phyloP scores from a whole-genome alignment of 805 yeast species.

The Cyberlindnera mississippiensis region DNA sequence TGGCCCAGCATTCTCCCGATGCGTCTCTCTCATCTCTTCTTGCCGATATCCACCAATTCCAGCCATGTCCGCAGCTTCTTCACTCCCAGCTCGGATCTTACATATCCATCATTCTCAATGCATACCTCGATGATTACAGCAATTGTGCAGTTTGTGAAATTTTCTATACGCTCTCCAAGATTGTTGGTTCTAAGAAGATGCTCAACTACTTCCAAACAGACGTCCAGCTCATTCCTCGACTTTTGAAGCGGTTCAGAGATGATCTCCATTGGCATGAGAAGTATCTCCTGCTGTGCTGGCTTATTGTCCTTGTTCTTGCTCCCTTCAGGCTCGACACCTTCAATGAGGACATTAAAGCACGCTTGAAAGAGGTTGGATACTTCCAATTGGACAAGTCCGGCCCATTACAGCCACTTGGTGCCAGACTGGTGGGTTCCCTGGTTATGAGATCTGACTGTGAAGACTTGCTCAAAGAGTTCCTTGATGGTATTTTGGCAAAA shows the following conservation, averaged over 20 bases:
- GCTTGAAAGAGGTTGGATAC: constrained; percentile 30
- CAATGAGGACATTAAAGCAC: constrained; percentile 27
- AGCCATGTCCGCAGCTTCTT: constrained; percentile 48
- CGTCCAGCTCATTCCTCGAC: constrained; percentile 41
- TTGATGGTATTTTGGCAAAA: constrained; percentile 15
- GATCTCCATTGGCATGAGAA: constrained; percentile 41
- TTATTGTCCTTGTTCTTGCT: constrained; percentile 60
- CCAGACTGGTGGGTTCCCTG: constrained; percentile 30
- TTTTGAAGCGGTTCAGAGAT: constrained; percentile 29
- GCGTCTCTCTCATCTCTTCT: constrained; percentile 5
- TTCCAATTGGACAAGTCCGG: constrained; percentile 35
- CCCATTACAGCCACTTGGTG: constrained; percentile 29
- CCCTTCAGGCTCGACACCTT: constrained; percentile 63
- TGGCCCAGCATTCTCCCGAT: not conserved
- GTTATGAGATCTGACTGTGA: constrained; percentile 26
- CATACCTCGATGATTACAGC: constrained; percentile 25
- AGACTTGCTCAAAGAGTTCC: constrained; percentile 9
- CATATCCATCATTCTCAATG: constrained; percentile 9
- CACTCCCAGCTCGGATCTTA: constrained; percentile 35
- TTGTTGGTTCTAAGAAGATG: constrained; percentile 61
- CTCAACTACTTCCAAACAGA: constrained; percentile 59
- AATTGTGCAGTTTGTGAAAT: constrained; percentile 23
- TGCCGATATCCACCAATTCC: constrained; percentile 43
- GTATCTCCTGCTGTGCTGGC: constrained; percentile 63
- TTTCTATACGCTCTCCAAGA: constrained; percentile 59